These are phyloP conservation scores for Ustilaginoidea virens DNA, from an alignment of 2,329 filamentous ascomycete species.

Conservation along the genomic window DNA sequence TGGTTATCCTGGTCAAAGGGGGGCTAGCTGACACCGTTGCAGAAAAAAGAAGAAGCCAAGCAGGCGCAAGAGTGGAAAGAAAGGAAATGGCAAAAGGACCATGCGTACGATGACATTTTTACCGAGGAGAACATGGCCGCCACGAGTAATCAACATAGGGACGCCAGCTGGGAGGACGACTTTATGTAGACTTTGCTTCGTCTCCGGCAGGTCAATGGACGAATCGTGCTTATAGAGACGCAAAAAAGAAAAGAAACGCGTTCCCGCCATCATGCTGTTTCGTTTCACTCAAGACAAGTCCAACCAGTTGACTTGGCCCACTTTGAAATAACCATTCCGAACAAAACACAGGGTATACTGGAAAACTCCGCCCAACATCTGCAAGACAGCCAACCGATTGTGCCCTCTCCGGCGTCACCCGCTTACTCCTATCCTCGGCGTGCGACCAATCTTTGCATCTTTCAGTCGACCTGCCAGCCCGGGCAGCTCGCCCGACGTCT, in stretches of 20 bases:
- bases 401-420: constrained; percentile 2
- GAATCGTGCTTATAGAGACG: no score
- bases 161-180: constrained; percentile 68
- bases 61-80: constrained; percentile 69
- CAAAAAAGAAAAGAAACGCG: no score
- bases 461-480: constrained; percentile 16
- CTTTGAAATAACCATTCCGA: no score
- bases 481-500: constrained; percentile 12
- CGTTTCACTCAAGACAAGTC: no score
- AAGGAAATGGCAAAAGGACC: constrained; percentile 90
- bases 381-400: no score
- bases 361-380: not conserved
- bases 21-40: not conserved
- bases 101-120: constrained; percentile 90
- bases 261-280: no score
- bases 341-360: not conserved
- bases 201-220: no score
- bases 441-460: constrained; percentile 16
- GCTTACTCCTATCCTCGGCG: constrained; percentile 15
- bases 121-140: constrained; percentile 63
- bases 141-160: constrained; percentile 74
- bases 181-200: constrained; percentile 91
- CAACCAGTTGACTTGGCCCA: not conserved
- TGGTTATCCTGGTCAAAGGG: no score
- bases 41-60: constrained; percentile 64